phyloP scores from a whole-genome alignment of 2,329 filamentous ascomycete genomes.

The Aspergillus uvarum region DNA sequence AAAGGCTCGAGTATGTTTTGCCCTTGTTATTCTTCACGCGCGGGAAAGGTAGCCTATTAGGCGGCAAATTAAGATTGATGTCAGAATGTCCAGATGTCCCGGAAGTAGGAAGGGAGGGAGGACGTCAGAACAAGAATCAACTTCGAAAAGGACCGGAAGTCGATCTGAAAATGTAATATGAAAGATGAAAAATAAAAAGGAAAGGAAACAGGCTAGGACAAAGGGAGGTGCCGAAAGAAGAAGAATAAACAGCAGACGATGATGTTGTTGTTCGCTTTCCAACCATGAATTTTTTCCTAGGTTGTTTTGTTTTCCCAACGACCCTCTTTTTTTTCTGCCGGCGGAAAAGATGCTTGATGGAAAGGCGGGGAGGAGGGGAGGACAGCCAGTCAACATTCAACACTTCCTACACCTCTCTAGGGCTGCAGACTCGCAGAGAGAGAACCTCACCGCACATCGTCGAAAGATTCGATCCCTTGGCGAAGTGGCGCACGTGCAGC shows the following conservation, averaged over 20 bases:
- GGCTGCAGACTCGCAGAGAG: not conserved
- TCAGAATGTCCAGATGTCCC: slow-evolving; percentile 5
- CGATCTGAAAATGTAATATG: slow-evolving; percentile 1
- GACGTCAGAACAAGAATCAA: slow-evolving; percentile 1
- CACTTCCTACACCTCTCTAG: not conserved
- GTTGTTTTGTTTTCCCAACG: not conserved
- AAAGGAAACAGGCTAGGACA: slow-evolving; percentile 5
- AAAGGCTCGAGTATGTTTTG: not conserved
- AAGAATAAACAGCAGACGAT: slow-evolving; percentile 6
- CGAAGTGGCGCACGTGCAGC: slow-evolving; percentile 14
- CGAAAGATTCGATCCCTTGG: not conserved
- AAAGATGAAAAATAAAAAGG: not conserved
- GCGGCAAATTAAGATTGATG: slow-evolving; percentile 2
- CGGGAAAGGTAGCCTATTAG: not conserved
- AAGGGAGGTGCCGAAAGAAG: not conserved
- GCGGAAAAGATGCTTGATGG: slow-evolving; percentile 17
- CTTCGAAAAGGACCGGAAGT: not conserved
- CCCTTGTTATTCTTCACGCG: not conserved
- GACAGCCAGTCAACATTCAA: not conserved
- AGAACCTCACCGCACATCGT: slow-evolving; percentile 12
- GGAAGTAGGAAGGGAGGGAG: slow-evolving; percentile 7
- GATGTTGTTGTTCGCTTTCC: not conserved
- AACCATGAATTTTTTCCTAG: slow-evolving; percentile 1
- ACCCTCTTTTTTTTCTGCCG: slow-evolving; percentile 26
- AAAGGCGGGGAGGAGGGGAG: slow-evolving; percentile 16